A percentile compares a stretch with the other conserved stretches of the same genome.
Conservation (phyloP, 805 yeast species). For the Starmerella bombicola region DNA sequence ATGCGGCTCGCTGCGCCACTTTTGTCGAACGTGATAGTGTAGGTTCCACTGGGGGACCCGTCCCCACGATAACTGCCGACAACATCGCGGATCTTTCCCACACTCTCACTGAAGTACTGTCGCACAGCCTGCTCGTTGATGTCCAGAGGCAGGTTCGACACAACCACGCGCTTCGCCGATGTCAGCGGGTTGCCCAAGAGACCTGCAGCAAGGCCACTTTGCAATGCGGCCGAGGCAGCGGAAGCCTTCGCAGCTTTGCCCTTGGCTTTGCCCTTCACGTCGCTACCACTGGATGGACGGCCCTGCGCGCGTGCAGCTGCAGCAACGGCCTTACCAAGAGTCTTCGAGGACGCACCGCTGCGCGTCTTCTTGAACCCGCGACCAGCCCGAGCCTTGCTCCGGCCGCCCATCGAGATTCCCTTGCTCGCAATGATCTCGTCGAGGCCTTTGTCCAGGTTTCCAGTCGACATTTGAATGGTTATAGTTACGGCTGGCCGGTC, state of each 20-base stretch:
- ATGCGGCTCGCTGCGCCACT: slow-evolving; percentile 64
- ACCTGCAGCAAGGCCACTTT: too few relatives aligned
- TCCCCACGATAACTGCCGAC: slow-evolving; percentile 67
- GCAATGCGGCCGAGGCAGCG: slow-evolving; percentile 25
- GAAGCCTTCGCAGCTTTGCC: slow-evolving; percentile 23
- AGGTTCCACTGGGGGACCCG: slow-evolving; percentile 86
- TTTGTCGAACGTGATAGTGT: slow-evolving; percentile 66
- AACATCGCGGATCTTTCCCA: slow-evolving; percentile 71
- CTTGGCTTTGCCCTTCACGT: not conserved
- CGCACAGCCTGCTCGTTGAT: slow-evolving; percentile 23
- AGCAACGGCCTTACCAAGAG: slow-evolving; percentile 6
- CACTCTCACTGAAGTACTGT: slow-evolving; percentile 80
- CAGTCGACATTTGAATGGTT: slow-evolving; percentile 22
- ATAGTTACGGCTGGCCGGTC: too few relatives aligned
- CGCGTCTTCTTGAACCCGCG: slow-evolving; percentile 24
- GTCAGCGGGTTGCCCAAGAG: slow-evolving; percentile 29
- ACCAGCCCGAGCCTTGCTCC: slow-evolving; percentile 21
- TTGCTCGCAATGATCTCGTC: slow-evolving; percentile 78
- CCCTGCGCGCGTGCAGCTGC: too few relatives aligned
- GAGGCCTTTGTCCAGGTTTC: slow-evolving; percentile 78
- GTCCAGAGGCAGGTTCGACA: slow-evolving; percentile 46
- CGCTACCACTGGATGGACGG: not conserved
- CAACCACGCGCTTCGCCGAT: slow-evolving; percentile 62
- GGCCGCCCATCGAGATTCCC: slow-evolving; percentile 12
- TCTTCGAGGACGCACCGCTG: slow-evolving; percentile 7